Percentiles rank a stretch among this genome's conserved stretches.
These are phyloP conservation scores for Arxiozyma bovina DNA, from an alignment of 1,139 yeast genomes.

Conservation along the genomic window DNA sequence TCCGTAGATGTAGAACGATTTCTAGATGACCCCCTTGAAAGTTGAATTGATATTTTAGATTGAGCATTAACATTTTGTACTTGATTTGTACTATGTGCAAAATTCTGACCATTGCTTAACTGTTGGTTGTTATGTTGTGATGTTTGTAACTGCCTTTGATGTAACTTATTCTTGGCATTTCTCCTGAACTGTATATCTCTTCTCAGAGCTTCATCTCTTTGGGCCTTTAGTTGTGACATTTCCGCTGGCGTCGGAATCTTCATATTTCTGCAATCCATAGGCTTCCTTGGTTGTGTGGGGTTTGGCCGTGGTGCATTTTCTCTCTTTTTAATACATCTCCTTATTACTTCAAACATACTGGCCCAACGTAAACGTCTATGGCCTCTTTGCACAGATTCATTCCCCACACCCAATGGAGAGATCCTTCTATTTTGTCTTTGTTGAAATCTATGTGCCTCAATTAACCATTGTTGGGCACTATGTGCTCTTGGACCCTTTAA, in stretches of 20 bases:
- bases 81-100: background rate
- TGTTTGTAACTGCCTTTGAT: conserved; percentile 19
- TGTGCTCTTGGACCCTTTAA: conserved; percentile 81
- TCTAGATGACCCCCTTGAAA: conserved; percentile 3
- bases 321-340: conserved; percentile 81
- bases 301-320: conserved; percentile 59
- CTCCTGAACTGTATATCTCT: conserved; percentile 30
- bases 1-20: background rate
- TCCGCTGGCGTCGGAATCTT: conserved; percentile 73
- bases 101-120: conserved; percentile 11
- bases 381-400: conserved; percentile 87
- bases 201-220: conserved; percentile 70
- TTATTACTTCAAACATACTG: conserved; percentile 90
- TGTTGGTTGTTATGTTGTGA: conserved; percentile 18
- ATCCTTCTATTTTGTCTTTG: conserved; percentile 73
- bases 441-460: conserved; percentile 82
- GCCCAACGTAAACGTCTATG: conserved; percentile 89
- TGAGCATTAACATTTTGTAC: background rate
- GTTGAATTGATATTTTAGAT: conserved; percentile 2
- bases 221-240: conserved; percentile 68
- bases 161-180: conserved; percentile 27
- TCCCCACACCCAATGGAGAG: conserved; percentile 84
- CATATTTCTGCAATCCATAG: conserved; percentile 34
- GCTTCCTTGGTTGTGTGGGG: conserved; percentile 34
- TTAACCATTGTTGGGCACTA: conserved; percentile 85